Evolutionary conservation across 2,329 filamentous ascomycete species (phyloP).

Genomic region (Penicillium polonicum): DNA sequence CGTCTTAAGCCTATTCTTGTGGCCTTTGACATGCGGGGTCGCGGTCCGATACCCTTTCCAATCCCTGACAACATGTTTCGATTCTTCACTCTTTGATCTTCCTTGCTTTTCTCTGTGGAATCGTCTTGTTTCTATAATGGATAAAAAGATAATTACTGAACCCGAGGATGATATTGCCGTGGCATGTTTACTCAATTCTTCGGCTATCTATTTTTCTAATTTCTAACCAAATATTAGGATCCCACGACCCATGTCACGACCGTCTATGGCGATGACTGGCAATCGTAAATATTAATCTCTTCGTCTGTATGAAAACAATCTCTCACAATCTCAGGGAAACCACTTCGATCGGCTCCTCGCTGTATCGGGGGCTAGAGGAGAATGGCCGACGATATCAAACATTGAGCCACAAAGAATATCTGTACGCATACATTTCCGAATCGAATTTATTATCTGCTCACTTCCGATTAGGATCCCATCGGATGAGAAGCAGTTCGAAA

Average conservation of each 20-base stretch:
- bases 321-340: conserved; percentile 14
- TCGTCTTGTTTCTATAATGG: neutral
- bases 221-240: conserved; percentile 1
- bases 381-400: conserved; percentile 26
- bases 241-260: neutral
- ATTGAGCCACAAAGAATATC: conserved; percentile 20
- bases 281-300: conserved; percentile 2
- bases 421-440: conserved; percentile 1
- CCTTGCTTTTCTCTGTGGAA: neutral
- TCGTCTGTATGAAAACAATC: conserved; percentile 14
- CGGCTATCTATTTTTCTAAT: neutral
- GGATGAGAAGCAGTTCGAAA: conserved; percentile 18
- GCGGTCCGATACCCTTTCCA: neutral
- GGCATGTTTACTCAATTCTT: neutral
- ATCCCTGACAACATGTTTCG: neutral
- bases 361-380: conserved; percentile 21
- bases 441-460: neutral
- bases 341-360: conserved; percentile 22
- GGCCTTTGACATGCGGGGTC: neutral
- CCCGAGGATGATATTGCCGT: neutral
- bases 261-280: conserved; percentile 11
- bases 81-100: neutral
- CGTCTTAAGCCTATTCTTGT: neutral
- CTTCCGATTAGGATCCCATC: conserved; percentile 10
- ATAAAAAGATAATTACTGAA: neutral